Conservation (phyloP, 1,284 basidiomycete genomes). For the Lentinus polychrous region DNA sequence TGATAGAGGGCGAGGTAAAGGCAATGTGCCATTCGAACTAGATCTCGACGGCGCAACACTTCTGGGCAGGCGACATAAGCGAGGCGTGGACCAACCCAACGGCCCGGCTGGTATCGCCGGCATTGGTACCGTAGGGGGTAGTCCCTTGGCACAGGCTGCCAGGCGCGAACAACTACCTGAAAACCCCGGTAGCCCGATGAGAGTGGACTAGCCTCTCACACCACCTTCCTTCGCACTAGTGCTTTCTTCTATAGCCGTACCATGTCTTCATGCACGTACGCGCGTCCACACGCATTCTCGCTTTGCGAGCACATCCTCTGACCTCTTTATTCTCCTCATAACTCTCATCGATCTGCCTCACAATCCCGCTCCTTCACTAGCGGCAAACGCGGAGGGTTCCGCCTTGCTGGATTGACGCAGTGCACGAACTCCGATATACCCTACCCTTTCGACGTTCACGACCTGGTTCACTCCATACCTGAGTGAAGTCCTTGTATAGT, state of each 20-base stretch:
- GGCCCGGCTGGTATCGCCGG: conserved; percentile 5
- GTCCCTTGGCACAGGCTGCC: conserved; percentile 16
- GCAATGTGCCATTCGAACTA: conserved; percentile 62
- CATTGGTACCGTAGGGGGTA: conserved; percentile 13
- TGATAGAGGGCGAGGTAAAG: conserved; percentile 43
- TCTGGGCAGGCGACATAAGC: conserved; percentile 63
- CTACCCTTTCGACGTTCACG: no score
- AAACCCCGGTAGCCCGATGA: conserved; percentile 24
- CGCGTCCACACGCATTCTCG: no score
- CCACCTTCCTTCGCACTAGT: neutral
- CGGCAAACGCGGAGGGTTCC: no score
- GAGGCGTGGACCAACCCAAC: conserved; percentile 21
- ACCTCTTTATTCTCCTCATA: no score
- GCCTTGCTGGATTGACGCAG: no score
- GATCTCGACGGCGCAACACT: conserved; percentile 82
- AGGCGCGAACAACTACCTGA: conserved; percentile 12
- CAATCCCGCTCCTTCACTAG: no score
- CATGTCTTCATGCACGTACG: neutral
- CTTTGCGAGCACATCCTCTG: no score
- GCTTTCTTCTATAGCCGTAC: neutral
- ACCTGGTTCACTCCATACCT: no score
- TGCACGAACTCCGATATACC: no score
- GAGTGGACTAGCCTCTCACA: conserved; percentile 17
- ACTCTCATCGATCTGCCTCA: no score
- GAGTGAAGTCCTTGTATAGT: no score